Evolutionary conservation across 208 protist species (phyloP), one percentile per base, ranked within the genome.

Genomic region (Leishmania tarentolae): DNA sequence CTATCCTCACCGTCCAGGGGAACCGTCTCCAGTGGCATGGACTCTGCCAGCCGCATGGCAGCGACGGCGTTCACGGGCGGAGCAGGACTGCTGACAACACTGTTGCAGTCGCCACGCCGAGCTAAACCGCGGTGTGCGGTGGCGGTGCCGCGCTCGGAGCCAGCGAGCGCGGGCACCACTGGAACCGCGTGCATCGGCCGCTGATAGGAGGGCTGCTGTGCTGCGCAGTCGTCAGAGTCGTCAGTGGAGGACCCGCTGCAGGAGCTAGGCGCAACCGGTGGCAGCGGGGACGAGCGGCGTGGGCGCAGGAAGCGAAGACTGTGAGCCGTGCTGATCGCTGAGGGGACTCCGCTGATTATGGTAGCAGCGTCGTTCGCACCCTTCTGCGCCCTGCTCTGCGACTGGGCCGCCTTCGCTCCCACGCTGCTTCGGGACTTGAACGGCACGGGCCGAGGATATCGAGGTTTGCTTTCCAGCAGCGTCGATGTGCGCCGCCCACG

Each of bases 11-110:
- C 56, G 37, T 84, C 81, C 57, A 63, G 63, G n/a, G 74, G 3
- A 2, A 78, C 82, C 0, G 82, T 31, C 63, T 85, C 82, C 35
- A 85, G 72, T 44, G 82, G 82, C 82, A 85, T 81, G n/a, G 76
- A 70, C 3, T 68, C 76, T 1, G 82, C 82, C 6, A 85, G 82
- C 56, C 69, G 50, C 53, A 77, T 59, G 37, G 56, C 3, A 42
- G 74, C 53, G 35, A 77, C 56, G 1, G 53, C 31, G 13, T 77
- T 77, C 40, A 65, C 46, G 24, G 74, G 74, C 8, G 74, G 74
- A 6, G 9, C 56, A 77, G 50, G 37, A 13, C 35, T 44, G 56
- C 71, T 42, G n/a, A 53, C 6, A 57, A 4, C 8, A 50, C 11
- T 71, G 70, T 15, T 19, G 72, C 44, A 44, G 46, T 19, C 47